Evolutionary conservation across 169 alveolate species (phyloP).

Genomic region (Plasmodium coatneyi): DNA sequence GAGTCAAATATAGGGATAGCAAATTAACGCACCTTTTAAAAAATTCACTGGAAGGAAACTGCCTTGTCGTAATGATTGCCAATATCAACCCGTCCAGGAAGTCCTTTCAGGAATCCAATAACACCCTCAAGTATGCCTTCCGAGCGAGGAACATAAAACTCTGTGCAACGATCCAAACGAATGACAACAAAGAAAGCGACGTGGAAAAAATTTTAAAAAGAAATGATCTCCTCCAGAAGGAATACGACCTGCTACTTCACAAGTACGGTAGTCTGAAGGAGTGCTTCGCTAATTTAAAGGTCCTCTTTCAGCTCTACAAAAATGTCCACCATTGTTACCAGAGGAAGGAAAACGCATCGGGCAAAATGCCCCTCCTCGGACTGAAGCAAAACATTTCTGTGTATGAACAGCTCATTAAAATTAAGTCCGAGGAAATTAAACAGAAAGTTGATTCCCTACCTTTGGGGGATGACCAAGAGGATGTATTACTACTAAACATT

Average conservation of each 20-base stretch:
- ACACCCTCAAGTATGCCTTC: constrained; percentile 94
- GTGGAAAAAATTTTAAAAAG: constrained; percentile 65
- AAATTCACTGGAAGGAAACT: constrained; percentile 94
- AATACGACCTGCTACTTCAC: constrained; percentile 21
- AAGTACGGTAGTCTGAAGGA: constrained; percentile 18
- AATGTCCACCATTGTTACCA: constrained; percentile 31
- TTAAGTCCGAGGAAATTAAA: constrained; percentile 33
- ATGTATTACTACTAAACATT: constrained; percentile 3
- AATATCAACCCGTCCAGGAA: constrained; percentile 91
- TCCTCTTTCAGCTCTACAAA: constrained; percentile 29
- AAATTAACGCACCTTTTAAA: constrained; percentile 96
- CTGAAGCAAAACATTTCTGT: constrained; percentile 65
- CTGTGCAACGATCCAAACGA: constrained; percentile 75
- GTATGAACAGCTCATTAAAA: constrained; percentile 50
- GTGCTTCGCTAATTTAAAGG: background rate
- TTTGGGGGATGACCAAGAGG: constrained; percentile 1
- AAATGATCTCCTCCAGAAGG: constrained; percentile 61
- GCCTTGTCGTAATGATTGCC: constrained; percentile 95
- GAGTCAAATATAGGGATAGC: constrained; percentile 96
- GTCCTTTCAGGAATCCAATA: constrained; percentile 90
- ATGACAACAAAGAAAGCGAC: constrained; percentile 71
- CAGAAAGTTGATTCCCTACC: background rate
- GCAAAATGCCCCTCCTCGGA: constrained; percentile 10
- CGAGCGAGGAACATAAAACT: constrained; percentile 94
- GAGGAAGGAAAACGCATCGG: constrained; percentile 16